Evolutionary conservation across 257 asterid genomes (phyloP).

Genomic region (Knoxia roxburghii): DNA sequence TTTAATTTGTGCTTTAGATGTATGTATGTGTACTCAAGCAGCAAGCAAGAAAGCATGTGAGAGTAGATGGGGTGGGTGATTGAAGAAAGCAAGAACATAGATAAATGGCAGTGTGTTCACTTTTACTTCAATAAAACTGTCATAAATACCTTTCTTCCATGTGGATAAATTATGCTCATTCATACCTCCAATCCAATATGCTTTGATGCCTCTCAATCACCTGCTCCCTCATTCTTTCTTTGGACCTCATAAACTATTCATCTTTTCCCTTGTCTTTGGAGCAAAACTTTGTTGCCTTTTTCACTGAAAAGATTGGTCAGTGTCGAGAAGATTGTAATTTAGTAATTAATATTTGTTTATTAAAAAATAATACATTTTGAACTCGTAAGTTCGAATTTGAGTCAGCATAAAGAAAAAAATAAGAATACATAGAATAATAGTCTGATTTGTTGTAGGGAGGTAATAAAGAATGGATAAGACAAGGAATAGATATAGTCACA

Average conservation of each 20-base stretch:
- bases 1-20: not conserved
- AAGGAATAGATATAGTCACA: not conserved
- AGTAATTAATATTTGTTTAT: no score
- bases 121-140: conserved; percentile 10
- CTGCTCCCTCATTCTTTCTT: conserved; percentile 4
- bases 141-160: conserved; percentile 19
- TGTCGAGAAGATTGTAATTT: no score
- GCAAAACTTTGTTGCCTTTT: not conserved
- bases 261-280: no score
- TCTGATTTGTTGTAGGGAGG: no score
- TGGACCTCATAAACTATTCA: no score
- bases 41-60: not conserved
- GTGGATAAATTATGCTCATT: conserved; percentile 6
- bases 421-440: no score
- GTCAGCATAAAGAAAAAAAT: no score
- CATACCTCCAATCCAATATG: not conserved
- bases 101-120: not conserved
- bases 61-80: not conserved
- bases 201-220: not conserved
- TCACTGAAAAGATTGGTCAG: not conserved
- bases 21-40: not conserved
- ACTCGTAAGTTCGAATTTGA: no score
- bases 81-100: not conserved
- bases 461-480: no score
- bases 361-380: no score